Evolutionary conservation across 2,329 filamentous ascomycete species (phyloP), one percentile per base, ranked within the genome.

Genomic region (Stenocarpella maydis): DNA sequence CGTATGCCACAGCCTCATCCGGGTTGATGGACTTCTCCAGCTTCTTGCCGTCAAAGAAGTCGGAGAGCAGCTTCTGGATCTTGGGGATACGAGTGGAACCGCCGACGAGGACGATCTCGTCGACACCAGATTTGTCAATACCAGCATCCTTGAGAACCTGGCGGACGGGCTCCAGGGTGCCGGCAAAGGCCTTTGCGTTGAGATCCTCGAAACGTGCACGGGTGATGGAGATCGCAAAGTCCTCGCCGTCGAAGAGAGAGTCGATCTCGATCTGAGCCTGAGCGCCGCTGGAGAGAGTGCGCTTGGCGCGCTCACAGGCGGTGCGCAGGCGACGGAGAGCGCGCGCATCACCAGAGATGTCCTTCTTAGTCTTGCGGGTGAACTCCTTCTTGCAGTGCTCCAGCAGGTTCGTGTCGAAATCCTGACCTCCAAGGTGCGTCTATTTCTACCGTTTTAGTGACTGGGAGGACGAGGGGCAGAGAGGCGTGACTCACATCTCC

Each of bases 1-100:
- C 96, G 81, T 95, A 98, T 79, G 96, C 96, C 76, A 98, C 96
- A 85, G 96, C 96, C 88, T 98, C 96, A 80, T 99, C 96, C 76
- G 96, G 96, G 90, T 98, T 98, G 82, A 99, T 97, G 84, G 94
- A 94, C 93, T 98, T 98, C 89, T 92, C 95, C 77, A 95, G 94
- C 88, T 96, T 95, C 93, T 98, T 98, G 82, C 95, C 92, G 77
- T 80, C 86, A 82, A 98, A 98, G 89, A 89, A 98, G 84, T 98
- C 95, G 76, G 89, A 82, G 85, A 97, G n/a, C n/a, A n/a, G n/a
- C n/a, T n/a, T n/a, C n/a, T n/a, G 92, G 75, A 98, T 95, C 92
- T 98, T 98, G 82, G 96, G 95, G 76, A 99, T 98, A 93, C 96
- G 95, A 75, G 96, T 98, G 72, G 96, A 98, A 83, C 96, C 96